Base-by-base conservation (phyloP, 768 basidiomycete species). In the Albatrellus ellisii region DNA sequence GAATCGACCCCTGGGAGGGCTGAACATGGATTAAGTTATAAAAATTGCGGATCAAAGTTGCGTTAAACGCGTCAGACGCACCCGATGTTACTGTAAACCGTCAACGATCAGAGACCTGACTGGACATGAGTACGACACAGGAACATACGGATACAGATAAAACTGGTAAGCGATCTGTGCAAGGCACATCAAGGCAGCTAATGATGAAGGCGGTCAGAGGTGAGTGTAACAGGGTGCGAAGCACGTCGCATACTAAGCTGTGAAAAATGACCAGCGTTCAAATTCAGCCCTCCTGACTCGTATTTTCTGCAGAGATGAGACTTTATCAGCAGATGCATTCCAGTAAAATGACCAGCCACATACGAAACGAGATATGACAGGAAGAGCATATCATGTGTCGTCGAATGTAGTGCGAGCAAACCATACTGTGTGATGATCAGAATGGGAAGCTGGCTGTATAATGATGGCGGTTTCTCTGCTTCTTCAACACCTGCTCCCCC, bases 101-200 rank as follows among this genome's bases (percentile, higher is more conserved):
- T 17, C 8, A 21, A n/a, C 10, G 14, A 32, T 20, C 21, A 37
- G 20, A 26, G 46, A 4, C 48, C 24, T 44, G 34, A 26, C 26
- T 12, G 27, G 38, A 4, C 6, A 29, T 2, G 11, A 11, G 27
- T n/a, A n/a, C 18, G 14, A 32, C 22, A 28, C 20, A 25, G 0
- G 34, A 41, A 69, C 85, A 60, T 55, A 89, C 83, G 86, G 86
- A 67, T 90, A 90, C 26, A 88, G 69, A 55, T 87, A 77, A 56
- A 89, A 91, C 54, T 91, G 91, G 56, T 91, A 94, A 27, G 79
- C 76, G 39, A 95, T 84, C 59, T 92, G 90, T 46, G 79, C 85
- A n/a, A 90, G 68, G 59, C 88, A 92, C 91, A 95, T 94, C 43
- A 94, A 52, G 5, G 86, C 87, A 56, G 86, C 86, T 89, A 49